Evolutionary conservation across 169 alveolate species (phyloP), one percentile per base, ranked within the genome.

Genomic region (Plasmodium gaboni): DNA sequence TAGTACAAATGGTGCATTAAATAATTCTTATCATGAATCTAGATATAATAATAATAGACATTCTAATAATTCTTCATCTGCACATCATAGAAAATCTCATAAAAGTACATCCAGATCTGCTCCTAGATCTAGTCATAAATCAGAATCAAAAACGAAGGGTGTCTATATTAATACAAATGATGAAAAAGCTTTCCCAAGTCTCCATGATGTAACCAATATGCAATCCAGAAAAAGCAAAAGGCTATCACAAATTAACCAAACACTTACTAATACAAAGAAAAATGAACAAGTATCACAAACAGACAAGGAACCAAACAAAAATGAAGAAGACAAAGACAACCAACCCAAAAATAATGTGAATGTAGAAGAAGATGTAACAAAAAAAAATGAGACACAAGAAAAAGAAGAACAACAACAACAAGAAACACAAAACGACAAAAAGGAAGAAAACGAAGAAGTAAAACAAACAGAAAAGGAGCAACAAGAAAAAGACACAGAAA

Each of bases 131-230:
- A 67, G 32, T 17, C 38, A 80, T 46, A 67, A 80, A 51, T 70
- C 83, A 1, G 72, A 42, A 15, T 67, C 83, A 3, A 26, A 76
- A 48, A 67, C 26, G 24, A 64, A 67, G 44, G 80, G 71, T 12
- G 90, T 80, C 2, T 80, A 80, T 50, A 80, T 80, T 15, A 80
- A 80, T 46, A 80, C 80, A 8, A 80, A 67, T 53, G 90, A 80
- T 32, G 90, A 80, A 24, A 80, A 80, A 32, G 90, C 90, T 10
- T 80, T 80, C 15, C 90, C 90, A 38, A 80, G 90, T 70, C 71
- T 80, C n/a, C 90, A 67, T 38, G 90, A 80, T 50, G 90, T 80
- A 15, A 80, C 73, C 46, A 80, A 64, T 26, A 80, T 80, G 24
- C 90, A 80, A 24, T 51, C 90, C 2, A 65, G 26, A 71, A 80